Evolutionary conservation across 371 early-diverging fungal species (phyloP), one percentile per base, ranked within the genome.

Genomic region (Mucor racemosus): DNA sequence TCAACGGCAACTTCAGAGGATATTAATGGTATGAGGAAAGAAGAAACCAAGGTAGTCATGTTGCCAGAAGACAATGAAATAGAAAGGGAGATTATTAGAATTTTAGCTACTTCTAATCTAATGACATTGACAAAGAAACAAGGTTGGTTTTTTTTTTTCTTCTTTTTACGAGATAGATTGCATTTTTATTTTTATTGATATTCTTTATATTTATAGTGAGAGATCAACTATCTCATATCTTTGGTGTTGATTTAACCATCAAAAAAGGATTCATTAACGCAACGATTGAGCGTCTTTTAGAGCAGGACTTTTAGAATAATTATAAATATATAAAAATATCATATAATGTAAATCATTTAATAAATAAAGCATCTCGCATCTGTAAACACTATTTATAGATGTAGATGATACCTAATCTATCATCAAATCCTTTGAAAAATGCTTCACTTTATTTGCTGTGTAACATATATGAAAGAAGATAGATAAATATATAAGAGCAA

Each of bases 11-110:
- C 42, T 1, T 19, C 40, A 55, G 55, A 55, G 7, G 35, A 55
- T 34, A 34, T n/a, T 15, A 35, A 35, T 33, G 50, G 50, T 4
- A 50, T 50, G 50, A 15, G 62, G 53, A 26, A 48, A 54, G 58
- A 38, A 11, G 72, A 68, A 41, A 0, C 34, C 11, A 77, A 65
- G 88, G 26, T 58, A 78, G 87, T 19, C 10, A 80, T 79, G 35
- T 72, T 88, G 39, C 95, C 95, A 1, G 90, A 90, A n/a, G 94
- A 97, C 59, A 94, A 94, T 46, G 92, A 95, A 69, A 84, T 97
- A 48, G 82, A 93, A 11, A 78, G 76, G 50, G 93, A 94, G 76
- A 92, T 96, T 60, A 81, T 86, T 36, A 81, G 82, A 42, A 94
- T 97, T 35, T 82, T 97, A 11, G 70, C 86, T 9, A 90, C 80